phyloP scores from a whole-genome alignment of 345 rosid species.

The Anastatica hierochuntica region DNA sequence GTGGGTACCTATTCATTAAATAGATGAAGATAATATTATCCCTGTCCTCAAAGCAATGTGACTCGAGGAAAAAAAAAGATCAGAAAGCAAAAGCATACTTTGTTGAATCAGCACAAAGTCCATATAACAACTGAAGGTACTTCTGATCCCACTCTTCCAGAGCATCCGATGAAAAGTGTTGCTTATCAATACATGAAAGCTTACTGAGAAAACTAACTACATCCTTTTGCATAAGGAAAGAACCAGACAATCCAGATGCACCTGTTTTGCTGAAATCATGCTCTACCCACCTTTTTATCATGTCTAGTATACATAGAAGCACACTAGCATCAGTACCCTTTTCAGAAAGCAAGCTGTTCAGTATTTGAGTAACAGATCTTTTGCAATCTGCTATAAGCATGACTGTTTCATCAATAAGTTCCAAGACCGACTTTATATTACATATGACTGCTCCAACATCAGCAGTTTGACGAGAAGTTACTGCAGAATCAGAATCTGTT shows the following conservation, averaged over 20 bases:
- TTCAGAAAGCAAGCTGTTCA: constrained; percentile 80
- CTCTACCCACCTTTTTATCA: constrained; percentile 85
- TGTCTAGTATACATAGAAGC: constrained; percentile 86
- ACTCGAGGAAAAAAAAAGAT: constrained; percentile 1
- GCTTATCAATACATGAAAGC: constrained; percentile 89
- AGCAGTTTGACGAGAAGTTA: constrained; percentile 72
- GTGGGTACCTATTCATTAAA: constrained; percentile 47
- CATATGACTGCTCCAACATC: constrained; percentile 75
- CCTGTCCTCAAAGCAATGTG: constrained; percentile 12
- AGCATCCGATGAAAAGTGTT: constrained; percentile 51
- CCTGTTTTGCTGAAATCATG: constrained; percentile 65
- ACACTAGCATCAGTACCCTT: constrained; percentile 87
- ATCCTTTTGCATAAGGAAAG: constrained; percentile 69
- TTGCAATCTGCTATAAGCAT: constrained; percentile 88
- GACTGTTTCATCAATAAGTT: constrained; percentile 75
- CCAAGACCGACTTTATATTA: constrained; percentile 71
- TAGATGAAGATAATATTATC: constrained; percentile 12
- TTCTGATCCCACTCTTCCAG: constrained; percentile 89
- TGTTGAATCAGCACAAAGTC: constrained; percentile 74
- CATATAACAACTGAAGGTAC: constrained; percentile 88
- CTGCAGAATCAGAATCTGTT: constrained; percentile 78
- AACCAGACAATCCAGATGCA: constrained; percentile 34
- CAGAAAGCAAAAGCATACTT: constrained; percentile 38
- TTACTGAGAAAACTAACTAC: constrained; percentile 70
- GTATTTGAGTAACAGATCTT: constrained; percentile 57